phyloP scores from a whole-genome alignment of 495 filamentous ascomycete genomes.

The Aspergillus biplanus region DNA sequence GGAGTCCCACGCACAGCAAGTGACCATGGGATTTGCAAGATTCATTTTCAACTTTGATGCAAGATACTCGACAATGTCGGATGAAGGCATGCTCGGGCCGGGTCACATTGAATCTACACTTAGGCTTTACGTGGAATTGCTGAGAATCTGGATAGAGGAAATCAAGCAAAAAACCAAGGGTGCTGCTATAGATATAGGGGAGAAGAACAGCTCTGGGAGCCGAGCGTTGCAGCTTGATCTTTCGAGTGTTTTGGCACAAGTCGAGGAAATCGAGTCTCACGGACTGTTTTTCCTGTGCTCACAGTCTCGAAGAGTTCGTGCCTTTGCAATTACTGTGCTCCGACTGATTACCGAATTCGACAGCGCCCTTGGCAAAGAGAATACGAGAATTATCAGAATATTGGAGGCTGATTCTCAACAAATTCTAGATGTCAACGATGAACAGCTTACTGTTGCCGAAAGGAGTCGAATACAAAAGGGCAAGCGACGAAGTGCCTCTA shows the following conservation, averaged over 20 bases:
- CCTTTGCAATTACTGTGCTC: constrained; percentile 89
- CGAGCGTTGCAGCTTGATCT: constrained; percentile 78
- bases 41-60: constrained; percentile 99
- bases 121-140: constrained; percentile 86
- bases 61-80: constrained; percentile 95
- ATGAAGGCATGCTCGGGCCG: constrained; percentile 94
- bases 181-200: constrained; percentile 63
- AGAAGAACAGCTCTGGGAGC: constrained; percentile 57
- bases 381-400: constrained; percentile 81
- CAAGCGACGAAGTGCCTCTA: constrained; percentile 78
- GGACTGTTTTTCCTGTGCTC: constrained; percentile 98
- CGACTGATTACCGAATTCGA: constrained; percentile 95
- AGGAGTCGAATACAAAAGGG: constrained; percentile 90
- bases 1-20: constrained; percentile 91
- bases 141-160: constrained; percentile 96
- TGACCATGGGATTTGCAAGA: constrained; percentile 92
- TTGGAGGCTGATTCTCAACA: constrained; percentile 86
- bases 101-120: constrained; percentile 95
- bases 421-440: constrained; percentile 91
- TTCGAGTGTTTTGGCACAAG: constrained; percentile 83
- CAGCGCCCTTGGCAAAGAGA: constrained; percentile 79
- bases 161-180: constrained; percentile 85
- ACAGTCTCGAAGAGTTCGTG: constrained; percentile 83
- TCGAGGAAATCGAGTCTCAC: constrained; percentile 96
- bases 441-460: constrained; percentile 88